Percentiles rank a stretch among this genome's conserved stretches.
phyloP scores from a whole-genome alignment of 257 asterid species.

The Gentiana macrophylla region DNA sequence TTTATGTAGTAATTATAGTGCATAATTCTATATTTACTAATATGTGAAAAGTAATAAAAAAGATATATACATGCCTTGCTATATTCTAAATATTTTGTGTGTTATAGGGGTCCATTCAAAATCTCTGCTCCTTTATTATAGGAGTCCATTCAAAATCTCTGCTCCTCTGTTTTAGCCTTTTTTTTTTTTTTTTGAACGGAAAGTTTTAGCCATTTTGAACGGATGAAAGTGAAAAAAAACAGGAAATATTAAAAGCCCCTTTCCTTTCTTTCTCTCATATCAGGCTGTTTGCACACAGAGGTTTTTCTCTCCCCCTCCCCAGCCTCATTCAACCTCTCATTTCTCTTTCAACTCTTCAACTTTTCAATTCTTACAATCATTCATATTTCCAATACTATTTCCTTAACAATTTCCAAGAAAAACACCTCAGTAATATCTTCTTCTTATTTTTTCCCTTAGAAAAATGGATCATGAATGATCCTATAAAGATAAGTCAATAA shows the following conservation, averaged over 20 bases:
- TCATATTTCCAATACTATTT: neutral
- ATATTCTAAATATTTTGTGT: too few species aligned
- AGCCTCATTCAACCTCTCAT: neutral
- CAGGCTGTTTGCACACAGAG: neutral
- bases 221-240: slow-evolving; percentile 9
- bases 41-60: too few species aligned
- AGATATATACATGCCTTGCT: too few species aligned
- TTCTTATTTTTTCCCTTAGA: too few species aligned
- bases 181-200: too few species aligned
- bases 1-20: too few species aligned
- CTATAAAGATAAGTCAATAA: too few species aligned
- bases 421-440: neutral
- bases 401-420: too few species aligned
- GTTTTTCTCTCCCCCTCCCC: neutral
- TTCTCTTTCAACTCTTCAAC: neutral
- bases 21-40: too few species aligned
- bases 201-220: slow-evolving; percentile 22
- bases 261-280: slow-evolving; percentile 4
- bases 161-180: slow-evolving; percentile 23
- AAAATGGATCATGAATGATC: too few species aligned
- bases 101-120: too few species aligned
- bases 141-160: slow-evolving; percentile 18
- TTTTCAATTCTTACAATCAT: neutral
- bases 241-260: slow-evolving; percentile 8
- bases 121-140: too few species aligned